A percentile compares a stretch with the other conserved stretches of the same genome.
These are phyloP conservation scores for Physcomitrellopsis africana DNA, from an alignment of 225 moss, liverwort and hornwort species.

Conservation along the genomic window DNA sequence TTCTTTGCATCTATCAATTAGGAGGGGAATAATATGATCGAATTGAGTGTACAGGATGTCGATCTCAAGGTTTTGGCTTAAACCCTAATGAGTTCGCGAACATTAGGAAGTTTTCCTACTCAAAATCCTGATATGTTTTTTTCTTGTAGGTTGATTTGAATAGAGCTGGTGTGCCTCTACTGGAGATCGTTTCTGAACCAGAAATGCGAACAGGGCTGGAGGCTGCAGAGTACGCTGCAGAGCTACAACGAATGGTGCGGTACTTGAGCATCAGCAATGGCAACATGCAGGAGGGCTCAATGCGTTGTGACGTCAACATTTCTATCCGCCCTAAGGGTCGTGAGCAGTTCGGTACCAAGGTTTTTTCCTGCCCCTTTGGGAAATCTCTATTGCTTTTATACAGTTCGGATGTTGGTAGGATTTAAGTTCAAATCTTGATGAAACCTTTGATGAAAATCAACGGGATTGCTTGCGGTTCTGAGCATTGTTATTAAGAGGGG, in stretches of 20 bases:
- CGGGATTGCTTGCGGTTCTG: background rate
- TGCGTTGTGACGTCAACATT: conserved; percentile 98
- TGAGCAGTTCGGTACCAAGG: conserved; percentile 93
- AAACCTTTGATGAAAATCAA: background rate
- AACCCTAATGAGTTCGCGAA: background rate
- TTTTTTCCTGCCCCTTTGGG: conserved; percentile 29
- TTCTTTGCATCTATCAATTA: background rate
- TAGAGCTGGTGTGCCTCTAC: conserved; percentile 89
- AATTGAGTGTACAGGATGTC: background rate
- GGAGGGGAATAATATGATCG: background rate
- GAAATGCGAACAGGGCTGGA: conserved; percentile 97
- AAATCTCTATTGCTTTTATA: background rate
- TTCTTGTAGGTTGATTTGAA: conserved; percentile 89
- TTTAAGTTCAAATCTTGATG: background rate
- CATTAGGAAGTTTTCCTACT: background rate
- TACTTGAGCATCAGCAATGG: conserved; percentile 96
- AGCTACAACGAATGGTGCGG: conserved; percentile 87
- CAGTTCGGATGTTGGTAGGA: conserved; percentile 1
- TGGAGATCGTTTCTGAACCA: conserved; percentile 99
- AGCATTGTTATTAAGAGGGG: background rate
- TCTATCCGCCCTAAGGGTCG: conserved; percentile 87
- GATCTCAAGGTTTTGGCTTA: background rate
- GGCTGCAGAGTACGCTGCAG: conserved; percentile 97
- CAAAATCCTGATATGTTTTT: background rate
- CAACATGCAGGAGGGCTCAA: conserved; percentile 98